Evolutionary conservation across 2,329 filamentous ascomycete species (phyloP), one percentile per base, ranked within the genome.

Genomic region (Boeremia exigua): DNA sequence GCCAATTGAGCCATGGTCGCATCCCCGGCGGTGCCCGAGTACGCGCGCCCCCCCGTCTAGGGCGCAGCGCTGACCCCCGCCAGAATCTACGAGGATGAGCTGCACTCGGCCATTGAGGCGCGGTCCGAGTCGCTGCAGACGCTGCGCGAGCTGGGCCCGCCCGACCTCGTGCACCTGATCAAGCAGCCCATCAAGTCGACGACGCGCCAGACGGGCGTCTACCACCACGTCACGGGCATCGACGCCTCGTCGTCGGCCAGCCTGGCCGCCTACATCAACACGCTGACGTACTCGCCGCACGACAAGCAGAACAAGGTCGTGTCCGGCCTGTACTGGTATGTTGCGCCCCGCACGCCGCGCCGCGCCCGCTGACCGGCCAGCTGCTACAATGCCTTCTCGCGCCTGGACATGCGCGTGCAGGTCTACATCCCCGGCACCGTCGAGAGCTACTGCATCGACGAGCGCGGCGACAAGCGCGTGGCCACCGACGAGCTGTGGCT

Each of bases 361-460:
- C 11, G 25, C 17, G 23, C 11, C 47, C 34, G 57, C 73, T 74
- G 69, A 78, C 75, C 59, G 48, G 68, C 29, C 70, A 86, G 83
- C 79, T 99, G 95, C 79, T 99, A 99, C 84, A 99, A 99, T 91
- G 95, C 95, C 63, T 97, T 99, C 77, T 98, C 95, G 5, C 87
- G 96, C 62, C 84, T 98, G 48, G 95, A 99, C 72, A 99, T 99
- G 95, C 92, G 95, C 58, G 94, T 99, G 11, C 93, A 98, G 72
- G 94, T 99, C 56, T 94, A 93, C 62, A 98, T 99, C 62, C 95
- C 95, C 15, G 95, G 95, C 58, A 95, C 91, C 9, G 92, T 99
- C 48, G 94, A 99, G 76, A 96, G 92, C 77, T 98, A 97, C 75
- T 98, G 94, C 75, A 90, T 99, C 54, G 94, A 99, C 75, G 95